Conservation (phyloP, 75 land plant genomes). For the Pseudotsuga menziesii region DNA sequence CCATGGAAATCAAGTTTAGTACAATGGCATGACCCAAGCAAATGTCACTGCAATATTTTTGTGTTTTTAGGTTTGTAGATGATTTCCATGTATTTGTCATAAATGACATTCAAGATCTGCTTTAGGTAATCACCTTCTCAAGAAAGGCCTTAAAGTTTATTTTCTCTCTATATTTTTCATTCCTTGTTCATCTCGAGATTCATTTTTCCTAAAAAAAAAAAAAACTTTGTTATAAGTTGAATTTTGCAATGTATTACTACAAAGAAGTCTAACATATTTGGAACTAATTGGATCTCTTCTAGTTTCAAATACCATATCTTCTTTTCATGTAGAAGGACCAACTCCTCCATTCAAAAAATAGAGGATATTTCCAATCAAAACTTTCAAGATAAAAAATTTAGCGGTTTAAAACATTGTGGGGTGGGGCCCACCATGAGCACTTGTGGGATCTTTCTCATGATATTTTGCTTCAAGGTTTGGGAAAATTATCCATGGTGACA, state of each 20-base stretch:
- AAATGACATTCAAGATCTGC: constrained; percentile 85
- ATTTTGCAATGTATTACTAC: constrained; percentile 14
- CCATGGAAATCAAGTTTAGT: background rate
- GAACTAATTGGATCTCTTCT: constrained; percentile 78
- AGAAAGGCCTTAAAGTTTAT: constrained; percentile 2
- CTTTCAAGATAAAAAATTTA: constrained; percentile 3
- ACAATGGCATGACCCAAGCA: background rate
- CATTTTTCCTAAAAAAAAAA: background rate
- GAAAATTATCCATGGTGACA: constrained; percentile 90
- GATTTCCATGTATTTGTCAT: constrained; percentile 34
- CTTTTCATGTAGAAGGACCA: constrained; percentile 13
- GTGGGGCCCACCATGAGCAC: constrained; percentile 3
- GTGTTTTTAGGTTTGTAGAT: no score
- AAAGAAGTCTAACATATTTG: constrained; percentile 84
- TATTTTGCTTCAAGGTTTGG: background rate
- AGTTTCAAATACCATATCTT: constrained; percentile 31
- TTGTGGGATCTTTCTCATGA: background rate
- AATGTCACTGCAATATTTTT: background rate
- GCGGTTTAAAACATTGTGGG: constrained; percentile 11
- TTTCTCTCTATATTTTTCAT: constrained; percentile 4
- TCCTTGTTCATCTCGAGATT: background rate
- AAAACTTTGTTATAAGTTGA: background rate
- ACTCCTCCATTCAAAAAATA: constrained; percentile 14
- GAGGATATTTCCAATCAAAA: constrained; percentile 8
- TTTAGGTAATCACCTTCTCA: constrained; percentile 51